Evolutionary conservation across 768 basidiomycete genomes (phyloP), one percentile per base, ranked within the genome.

Genomic region (Calocybe indica): DNA sequence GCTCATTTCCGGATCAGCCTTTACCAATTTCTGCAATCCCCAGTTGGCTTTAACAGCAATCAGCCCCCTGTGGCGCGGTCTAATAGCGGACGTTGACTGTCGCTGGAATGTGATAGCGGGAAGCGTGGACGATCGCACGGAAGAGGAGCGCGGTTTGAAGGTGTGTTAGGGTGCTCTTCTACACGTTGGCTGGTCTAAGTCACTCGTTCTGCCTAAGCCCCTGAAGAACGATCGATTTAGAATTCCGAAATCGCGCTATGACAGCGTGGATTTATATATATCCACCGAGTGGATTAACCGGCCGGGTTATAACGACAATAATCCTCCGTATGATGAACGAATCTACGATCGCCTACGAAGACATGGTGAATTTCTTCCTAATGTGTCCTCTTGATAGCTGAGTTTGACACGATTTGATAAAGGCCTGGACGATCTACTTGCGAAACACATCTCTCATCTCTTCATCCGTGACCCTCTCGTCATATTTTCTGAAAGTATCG

Each of bases 51-150:
- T 98, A 60, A 92, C 89, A 1, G 96, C 94, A 28, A 91, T 92
- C 1, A 94, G 94, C 61, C 96, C 96, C 3, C 76, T 91, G 10
- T 99, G 91, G 82, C 78, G 96, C 51, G 96, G 96, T 5, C 87
- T 91, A 63, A 79, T 99, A 37, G 85, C 94, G 36, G 94, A 99
- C 62, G 94, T 98, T 5, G 96, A 99, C 69, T 96, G 91, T 59
- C 82, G 96, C 37, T 99, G 96, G 96, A 91, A 97, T 58, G 96
- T 99, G 7, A 96, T 99, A 53, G 88, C 96, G 7, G 96, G 89
- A n/a, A 92, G 91, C 58, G 95, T 99, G 0, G 96, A 99, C 59
- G 95, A 98, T 66, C 82, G 96, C 43, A 98, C 93, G 10, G 82
- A 86, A 52, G 95, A 97, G 62, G 96, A 99, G 65, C 82, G 95